Percentiles rank a stretch among this genome's conserved stretches.
Conservation (phyloP, 257 asterid species). For the Solanum raphanifolium region DNA sequence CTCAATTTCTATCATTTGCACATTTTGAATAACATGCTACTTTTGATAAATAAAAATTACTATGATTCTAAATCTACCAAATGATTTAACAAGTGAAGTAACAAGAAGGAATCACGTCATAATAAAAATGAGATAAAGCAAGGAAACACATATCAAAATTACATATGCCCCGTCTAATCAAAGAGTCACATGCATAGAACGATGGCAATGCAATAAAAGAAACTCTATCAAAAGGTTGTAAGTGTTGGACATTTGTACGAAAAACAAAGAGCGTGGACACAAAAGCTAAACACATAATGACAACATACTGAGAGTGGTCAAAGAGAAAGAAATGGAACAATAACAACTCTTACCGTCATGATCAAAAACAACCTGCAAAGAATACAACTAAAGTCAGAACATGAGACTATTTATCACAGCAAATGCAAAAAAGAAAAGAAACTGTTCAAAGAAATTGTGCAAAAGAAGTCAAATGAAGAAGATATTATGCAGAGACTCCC, state of each 20-base stretch:
- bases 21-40: not conserved
- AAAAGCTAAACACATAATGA: constrained; percentile 5
- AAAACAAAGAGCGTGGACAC: not conserved
- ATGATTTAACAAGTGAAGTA: not conserved
- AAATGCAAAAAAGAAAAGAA: not conserved
- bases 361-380: constrained; percentile 82
- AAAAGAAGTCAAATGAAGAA: not conserved
- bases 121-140: not conserved
- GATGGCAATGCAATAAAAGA: not conserved
- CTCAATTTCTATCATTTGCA: not conserved
- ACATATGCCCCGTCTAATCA: not conserved
- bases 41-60: not conserved
- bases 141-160: not conserved
- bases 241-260: not conserved
- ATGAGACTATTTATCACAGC: not conserved
- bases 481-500: not conserved
- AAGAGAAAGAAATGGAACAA: not conserved
- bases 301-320: not conserved
- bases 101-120: not conserved
- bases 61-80: not conserved
- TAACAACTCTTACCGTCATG: constrained; percentile 69
- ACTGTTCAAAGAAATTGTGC: not conserved
- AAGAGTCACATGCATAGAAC: not conserved
- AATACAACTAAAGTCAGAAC: constrained; percentile 22
- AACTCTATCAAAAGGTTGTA: not conserved